Evolutionary conservation across 1,284 basidiomycete species (phyloP).

Genomic region (Grifola frondosa): DNA sequence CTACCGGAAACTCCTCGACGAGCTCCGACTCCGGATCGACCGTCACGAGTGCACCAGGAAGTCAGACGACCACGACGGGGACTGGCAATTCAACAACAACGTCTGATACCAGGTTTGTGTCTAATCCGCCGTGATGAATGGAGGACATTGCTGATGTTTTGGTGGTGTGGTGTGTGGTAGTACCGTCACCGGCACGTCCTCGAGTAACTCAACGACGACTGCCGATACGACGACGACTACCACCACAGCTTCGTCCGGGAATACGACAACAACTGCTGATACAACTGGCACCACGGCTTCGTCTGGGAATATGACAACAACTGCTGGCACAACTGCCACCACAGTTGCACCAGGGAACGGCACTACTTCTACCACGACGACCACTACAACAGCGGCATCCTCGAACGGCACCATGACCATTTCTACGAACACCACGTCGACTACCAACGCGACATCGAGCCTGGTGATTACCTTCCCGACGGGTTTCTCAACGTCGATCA

Average conservation of each 20-base stretch:
- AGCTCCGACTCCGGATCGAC: background rate
- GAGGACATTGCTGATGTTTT: background rate
- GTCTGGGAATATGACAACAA: background rate
- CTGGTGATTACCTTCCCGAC: conserved; percentile 18
- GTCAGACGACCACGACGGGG: conserved; percentile 1
- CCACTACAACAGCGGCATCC: conserved; percentile 4
- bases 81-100: conserved; percentile 1
- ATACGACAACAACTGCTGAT: conserved; percentile 1
- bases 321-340: conserved; percentile 9
- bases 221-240: too few species aligned
- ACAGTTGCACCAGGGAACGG: conserved; percentile 6
- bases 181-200: too few species aligned
- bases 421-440: conserved; percentile 3
- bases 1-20: background rate
- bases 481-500: conserved; percentile 5
- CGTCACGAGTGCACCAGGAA: background rate
- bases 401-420: conserved; percentile 1
- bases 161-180: too few species aligned
- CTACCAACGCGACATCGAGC: background rate
- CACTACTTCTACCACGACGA: conserved; percentile 1
- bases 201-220: too few species aligned
- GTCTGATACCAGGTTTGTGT: background rate
- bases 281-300: background rate
- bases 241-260: background rate
- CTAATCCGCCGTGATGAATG: too few species aligned